phyloP scores from a whole-genome alignment of 75 land plant genomes.

The Ceratopteris richardii region DNA sequence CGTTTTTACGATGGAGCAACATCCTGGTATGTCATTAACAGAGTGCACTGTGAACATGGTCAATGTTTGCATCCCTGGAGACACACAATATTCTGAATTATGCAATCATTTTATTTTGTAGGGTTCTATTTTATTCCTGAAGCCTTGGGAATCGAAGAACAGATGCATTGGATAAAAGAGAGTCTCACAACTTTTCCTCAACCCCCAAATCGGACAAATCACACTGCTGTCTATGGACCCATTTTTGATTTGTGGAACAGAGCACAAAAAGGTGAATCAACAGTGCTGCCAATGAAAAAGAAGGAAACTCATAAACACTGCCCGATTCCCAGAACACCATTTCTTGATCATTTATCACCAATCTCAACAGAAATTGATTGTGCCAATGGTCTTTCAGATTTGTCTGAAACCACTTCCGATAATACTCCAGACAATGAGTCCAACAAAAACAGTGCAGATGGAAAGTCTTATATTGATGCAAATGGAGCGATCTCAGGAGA shows the following conservation, averaged over 20 bases:
- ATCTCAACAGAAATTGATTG: not conserved
- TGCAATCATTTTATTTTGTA: slow-evolving; percentile 11
- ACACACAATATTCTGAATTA: not conserved
- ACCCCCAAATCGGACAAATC: slow-evolving; percentile 94
- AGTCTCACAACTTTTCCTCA: slow-evolving; percentile 70
- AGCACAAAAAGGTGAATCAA: slow-evolving; percentile 26
- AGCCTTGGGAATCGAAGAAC: slow-evolving; percentile 63
- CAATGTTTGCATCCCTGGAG: not conserved
- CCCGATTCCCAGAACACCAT: not conserved
- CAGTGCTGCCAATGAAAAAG: not conserved
- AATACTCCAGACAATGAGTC: no score
- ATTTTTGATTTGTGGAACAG: slow-evolving; percentile 56
- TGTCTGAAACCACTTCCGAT: no score
- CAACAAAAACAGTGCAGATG: no score
- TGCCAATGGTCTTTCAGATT: no score
- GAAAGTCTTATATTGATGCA: no score
- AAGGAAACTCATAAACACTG: not conserved
- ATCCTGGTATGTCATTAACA: slow-evolving; percentile 50
- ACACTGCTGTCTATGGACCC: slow-evolving; percentile 79
- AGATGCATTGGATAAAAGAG: slow-evolving; percentile 69
- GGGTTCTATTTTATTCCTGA: slow-evolving; percentile 93
- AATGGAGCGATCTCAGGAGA: no score
- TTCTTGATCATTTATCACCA: no score
- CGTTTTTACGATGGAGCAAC: slow-evolving; percentile 55
- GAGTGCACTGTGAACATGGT: no score